These are phyloP conservation scores for Trametes cubensis DNA, from an alignment of 768 basidiomycete species.

Conservation along the genomic window DNA sequence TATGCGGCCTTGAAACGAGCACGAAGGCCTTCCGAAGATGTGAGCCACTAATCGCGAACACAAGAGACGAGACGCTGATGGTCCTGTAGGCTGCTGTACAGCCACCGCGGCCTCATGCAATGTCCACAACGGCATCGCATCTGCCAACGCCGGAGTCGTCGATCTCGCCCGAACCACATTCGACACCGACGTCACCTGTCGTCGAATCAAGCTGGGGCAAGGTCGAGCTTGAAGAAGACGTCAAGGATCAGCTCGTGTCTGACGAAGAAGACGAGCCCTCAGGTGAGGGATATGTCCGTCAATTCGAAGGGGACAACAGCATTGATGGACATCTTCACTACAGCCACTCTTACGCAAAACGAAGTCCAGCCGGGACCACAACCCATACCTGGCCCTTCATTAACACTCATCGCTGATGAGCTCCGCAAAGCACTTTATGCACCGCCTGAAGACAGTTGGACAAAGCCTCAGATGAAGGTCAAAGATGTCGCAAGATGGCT, in stretches of 20 bases:
- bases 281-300: not conserved
- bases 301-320: too few relatives aligned
- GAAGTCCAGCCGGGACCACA: not conserved
- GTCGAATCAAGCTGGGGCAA: conserved; percentile 11
- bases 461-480: not conserved
- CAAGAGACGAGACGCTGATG: not conserved
- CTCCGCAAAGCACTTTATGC: not conserved
- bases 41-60: not conserved
- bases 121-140: conserved; percentile 1
- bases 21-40: not conserved
- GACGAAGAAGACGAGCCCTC: conserved; percentile 5
- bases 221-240: conserved; percentile 11
- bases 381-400: not conserved
- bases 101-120: too few relatives aligned
- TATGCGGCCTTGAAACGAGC: conserved; percentile 11
- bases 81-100: not conserved
- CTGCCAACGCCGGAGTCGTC: conserved; percentile 20
- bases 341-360: not conserved
- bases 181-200: conserved; percentile 9
- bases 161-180: conserved; percentile 15
- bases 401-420: not conserved
- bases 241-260: conserved; percentile 12
- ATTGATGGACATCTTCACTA: not conserved
- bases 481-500: conserved; percentile 8
- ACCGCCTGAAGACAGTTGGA: not conserved